Evolutionary conservation across 2,329 filamentous ascomycete species (phyloP).

Genomic region (Colletotrichum siamense): DNA sequence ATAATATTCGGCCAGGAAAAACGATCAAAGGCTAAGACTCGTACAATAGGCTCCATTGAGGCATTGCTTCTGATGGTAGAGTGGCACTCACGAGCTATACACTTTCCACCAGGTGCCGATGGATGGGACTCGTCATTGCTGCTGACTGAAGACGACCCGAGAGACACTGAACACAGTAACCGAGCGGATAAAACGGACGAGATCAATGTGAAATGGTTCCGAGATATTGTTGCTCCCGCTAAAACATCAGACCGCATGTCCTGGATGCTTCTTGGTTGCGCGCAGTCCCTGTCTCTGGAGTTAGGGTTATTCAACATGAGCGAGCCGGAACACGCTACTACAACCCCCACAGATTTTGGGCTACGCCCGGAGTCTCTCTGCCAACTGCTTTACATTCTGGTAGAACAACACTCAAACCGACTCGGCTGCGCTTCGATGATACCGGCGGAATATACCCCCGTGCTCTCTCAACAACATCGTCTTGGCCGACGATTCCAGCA

Average conservation of each 20-base stretch:
- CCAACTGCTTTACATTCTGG: not conserved
- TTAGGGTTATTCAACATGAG: conserved; percentile 50
- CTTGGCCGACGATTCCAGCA: conserved; percentile 25
- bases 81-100: conserved; percentile 60
- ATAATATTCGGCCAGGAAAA: conserved; percentile 61
- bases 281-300: conserved; percentile 56
- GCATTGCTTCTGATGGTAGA: conserved; percentile 59
- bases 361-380: not conserved
- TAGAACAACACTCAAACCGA: not conserved
- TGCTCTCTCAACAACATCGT: not conserved
- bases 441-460: not conserved
- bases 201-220: conserved; percentile 40
- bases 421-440: not conserved
- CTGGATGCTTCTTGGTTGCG: conserved; percentile 63
- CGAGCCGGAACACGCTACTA: not conserved
- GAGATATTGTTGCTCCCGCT: conserved; percentile 60
- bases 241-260: conserved; percentile 63
- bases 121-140: conserved; percentile 61
- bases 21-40: conserved; percentile 50
- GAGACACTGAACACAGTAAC: conserved; percentile 18
- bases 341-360: not conserved
- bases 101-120: conserved; percentile 57
- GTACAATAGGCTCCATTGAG: conserved; percentile 58
- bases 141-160: conserved; percentile 41
- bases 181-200: not conserved